Conservation (phyloP, 306 rosid genomes). For the Begonia masoniana region DNA sequence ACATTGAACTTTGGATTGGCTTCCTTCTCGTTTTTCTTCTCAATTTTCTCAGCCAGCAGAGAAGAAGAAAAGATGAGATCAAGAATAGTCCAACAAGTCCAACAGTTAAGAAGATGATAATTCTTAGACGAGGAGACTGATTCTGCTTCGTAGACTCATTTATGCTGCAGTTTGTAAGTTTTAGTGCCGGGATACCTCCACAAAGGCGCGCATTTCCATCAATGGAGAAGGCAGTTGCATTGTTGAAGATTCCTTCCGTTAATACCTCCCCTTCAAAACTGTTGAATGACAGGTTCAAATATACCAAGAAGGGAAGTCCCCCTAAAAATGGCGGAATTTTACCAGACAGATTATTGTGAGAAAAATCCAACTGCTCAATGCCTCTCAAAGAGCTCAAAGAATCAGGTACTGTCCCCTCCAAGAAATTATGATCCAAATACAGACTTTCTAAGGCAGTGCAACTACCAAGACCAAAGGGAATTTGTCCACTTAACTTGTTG, state of each 20-base stretch:
- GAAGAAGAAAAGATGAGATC: not conserved
- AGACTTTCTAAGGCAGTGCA: conserved; percentile 9
- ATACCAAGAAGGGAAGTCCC: not conserved
- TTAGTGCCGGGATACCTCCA: conserved; percentile 14
- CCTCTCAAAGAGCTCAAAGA: conserved; percentile 11
- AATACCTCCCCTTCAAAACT: conserved; percentile 19
- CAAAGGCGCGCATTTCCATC: conserved; percentile 9
- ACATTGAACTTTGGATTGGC: not conserved
- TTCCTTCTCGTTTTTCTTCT: not conserved
- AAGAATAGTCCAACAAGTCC: conserved; percentile 4
- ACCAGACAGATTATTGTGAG: conserved; percentile 15
- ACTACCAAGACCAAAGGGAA: conserved; percentile 8
- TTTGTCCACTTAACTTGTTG: conserved; percentile 11
- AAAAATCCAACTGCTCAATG: conserved; percentile 8
- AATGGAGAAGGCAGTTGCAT: conserved; percentile 3
- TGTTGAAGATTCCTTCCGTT: conserved; percentile 9
- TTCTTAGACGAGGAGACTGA: not conserved
- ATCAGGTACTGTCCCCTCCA: conserved; percentile 13
- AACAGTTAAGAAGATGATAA: conserved; percentile 2
- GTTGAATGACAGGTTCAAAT: conserved; percentile 17
- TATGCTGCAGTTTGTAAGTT: conserved; percentile 6
- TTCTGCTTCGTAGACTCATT: not conserved
- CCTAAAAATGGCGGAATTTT: conserved; percentile 5
- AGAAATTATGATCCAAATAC: conserved; percentile 8
- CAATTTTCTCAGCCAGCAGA: not conserved